Percentiles rank a stretch among this genome's conserved stretches.
Conservation (phyloP, 2,329 filamentous ascomycete genomes). For the Trichoderma lentiforme region DNA sequence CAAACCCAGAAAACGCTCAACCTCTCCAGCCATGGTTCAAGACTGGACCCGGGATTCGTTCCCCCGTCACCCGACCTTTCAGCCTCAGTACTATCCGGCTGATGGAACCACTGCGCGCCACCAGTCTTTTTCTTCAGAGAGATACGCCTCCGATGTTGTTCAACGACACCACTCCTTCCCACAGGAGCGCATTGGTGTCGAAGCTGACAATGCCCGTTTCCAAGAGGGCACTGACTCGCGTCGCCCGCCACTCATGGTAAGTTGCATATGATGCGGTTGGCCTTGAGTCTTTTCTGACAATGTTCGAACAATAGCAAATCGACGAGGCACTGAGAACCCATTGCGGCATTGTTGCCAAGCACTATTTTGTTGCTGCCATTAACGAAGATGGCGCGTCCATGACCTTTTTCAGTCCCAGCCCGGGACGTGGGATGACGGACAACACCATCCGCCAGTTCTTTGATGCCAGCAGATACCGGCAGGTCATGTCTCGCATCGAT, state of each 20-base stretch:
- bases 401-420: slow-evolving; percentile 47
- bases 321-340: slow-evolving; percentile 49
- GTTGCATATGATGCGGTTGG: neutral
- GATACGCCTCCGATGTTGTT: slow-evolving; percentile 28
- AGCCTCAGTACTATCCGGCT: slow-evolving; percentile 24
- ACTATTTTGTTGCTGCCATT: slow-evolving; percentile 52
- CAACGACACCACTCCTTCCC: slow-evolving; percentile 32
- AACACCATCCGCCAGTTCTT: slow-evolving; percentile 46
- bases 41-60: slow-evolving; percentile 39
- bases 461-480: slow-evolving; percentile 40
- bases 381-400: slow-evolving; percentile 46
- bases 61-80: slow-evolving; percentile 34
- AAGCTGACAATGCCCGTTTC: slow-evolving; percentile 35
- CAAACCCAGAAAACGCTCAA: neutral
- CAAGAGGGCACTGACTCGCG: slow-evolving; percentile 35
- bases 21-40: slow-evolving; percentile 37
- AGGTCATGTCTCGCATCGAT: slow-evolving; percentile 38
- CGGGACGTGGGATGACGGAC: slow-evolving; percentile 37
- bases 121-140: slow-evolving; percentile 29
- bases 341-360: slow-evolving; percentile 49
- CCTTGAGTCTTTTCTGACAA: neutral
- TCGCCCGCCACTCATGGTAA: slow-evolving; percentile 40
- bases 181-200: slow-evolving; percentile 30
- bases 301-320: slow-evolving; percentile 40
- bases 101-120: slow-evolving; percentile 27